A percentile compares a stretch with the other conserved stretches of the same genome.
Evolutionary conservation across 106 monocot genomes (phyloP).

Genomic region (Dendrobium chrysotoxum): DNA sequence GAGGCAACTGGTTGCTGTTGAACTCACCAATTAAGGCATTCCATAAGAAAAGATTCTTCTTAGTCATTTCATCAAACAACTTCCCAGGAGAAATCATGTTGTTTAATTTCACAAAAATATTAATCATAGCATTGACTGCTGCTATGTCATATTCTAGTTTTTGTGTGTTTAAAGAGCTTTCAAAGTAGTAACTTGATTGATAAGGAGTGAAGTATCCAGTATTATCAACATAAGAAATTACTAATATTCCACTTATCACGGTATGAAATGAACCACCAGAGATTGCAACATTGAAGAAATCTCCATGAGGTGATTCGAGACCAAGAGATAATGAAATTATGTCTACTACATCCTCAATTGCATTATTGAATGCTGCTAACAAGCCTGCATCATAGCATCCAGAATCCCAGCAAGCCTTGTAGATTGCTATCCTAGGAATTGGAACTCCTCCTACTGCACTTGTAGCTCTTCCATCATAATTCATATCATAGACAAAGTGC

Average conservation of each 20-base stretch:
- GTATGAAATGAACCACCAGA: slow-evolving; percentile 92
- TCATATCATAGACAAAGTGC: slow-evolving; percentile 47
- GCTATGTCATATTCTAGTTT: too few relatives aligned
- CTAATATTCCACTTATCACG: slow-evolving; percentile 49
- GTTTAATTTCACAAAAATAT: too few relatives aligned
- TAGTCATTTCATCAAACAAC: too few relatives aligned
- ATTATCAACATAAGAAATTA: slow-evolving; percentile 83
- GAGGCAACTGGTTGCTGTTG: too few relatives aligned
- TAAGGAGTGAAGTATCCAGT: slow-evolving; percentile 78
- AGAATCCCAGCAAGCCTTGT: slow-evolving; percentile 84
- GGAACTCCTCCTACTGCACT: slow-evolving; percentile 84
- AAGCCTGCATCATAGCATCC: slow-evolving; percentile 94
- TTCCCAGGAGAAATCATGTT: too few relatives aligned
- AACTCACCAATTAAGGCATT: too few relatives aligned
- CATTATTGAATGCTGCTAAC: slow-evolving; percentile 83
- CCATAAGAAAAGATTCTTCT: too few relatives aligned
- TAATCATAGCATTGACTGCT: too few relatives aligned
- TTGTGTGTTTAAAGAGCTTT: slow-evolving; percentile 79
- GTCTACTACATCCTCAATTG: slow-evolving; percentile 80
- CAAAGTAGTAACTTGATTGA: slow-evolving; percentile 83
- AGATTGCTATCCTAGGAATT: slow-evolving; percentile 73
- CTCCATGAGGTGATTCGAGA: slow-evolving; percentile 57
- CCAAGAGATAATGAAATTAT: slow-evolving; percentile 81
- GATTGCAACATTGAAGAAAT: slow-evolving; percentile 77
- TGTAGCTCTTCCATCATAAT: slow-evolving; percentile 48